Conservation (phyloP, 139 green algal genomes). For the Micromonas commoda region DNA sequence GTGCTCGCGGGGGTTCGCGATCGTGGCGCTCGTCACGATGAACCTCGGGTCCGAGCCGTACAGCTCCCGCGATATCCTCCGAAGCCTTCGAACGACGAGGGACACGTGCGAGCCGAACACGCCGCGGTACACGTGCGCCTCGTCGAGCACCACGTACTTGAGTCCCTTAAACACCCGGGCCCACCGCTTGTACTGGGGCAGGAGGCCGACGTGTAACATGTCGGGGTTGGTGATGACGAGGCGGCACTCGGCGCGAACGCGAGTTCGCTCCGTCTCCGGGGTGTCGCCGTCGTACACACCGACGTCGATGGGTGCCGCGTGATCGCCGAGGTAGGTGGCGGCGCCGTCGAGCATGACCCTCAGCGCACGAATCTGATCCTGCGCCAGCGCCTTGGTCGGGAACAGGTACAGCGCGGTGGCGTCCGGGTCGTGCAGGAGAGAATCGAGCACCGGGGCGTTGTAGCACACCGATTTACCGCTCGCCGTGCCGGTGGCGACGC, state of each 20-base stretch:
- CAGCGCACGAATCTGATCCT: conserved; percentile 74
- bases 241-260: conserved; percentile 48
- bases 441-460: conserved; percentile 64
- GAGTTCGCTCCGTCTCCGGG: conserved; percentile 37
- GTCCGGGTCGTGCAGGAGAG: conserved; percentile 38
- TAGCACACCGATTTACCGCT: conserved; percentile 90
- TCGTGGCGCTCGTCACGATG: conserved; percentile 70
- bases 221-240: conserved; percentile 92
- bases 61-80: conserved; percentile 39
- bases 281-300: conserved; percentile 86
- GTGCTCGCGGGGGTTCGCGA: conserved; percentile 77
- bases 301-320: not conserved
- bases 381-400: conserved; percentile 81
- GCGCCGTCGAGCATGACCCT: conserved; percentile 35
- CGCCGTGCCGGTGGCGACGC: conserved; percentile 82
- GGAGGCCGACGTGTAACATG: conserved; percentile 88
- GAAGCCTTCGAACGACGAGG: conserved; percentile 77
- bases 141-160: conserved; percentile 80
- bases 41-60: conserved; percentile 56
- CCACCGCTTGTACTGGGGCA: conserved; percentile 68
- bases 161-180: conserved; percentile 39
- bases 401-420: conserved; percentile 83
- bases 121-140: conserved; percentile 71
- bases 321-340: conserved; percentile 30
- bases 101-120: conserved; percentile 88